Evolutionary conservation across 768 basidiomycete genomes (phyloP), one percentile per base, ranked within the genome.

Genomic region (Dioszegia hungarica): DNA sequence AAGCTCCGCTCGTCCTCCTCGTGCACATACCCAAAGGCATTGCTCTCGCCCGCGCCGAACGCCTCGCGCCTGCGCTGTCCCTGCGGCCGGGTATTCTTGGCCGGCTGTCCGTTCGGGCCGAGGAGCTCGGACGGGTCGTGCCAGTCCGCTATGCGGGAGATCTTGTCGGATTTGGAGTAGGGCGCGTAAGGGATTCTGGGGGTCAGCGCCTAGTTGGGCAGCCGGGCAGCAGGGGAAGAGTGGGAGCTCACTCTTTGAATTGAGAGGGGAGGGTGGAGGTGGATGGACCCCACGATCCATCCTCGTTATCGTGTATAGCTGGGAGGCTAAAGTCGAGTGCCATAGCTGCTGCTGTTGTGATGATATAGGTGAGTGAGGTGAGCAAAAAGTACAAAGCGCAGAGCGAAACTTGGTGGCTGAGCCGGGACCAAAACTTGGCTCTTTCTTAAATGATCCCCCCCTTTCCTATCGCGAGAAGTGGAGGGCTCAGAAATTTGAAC

Each of bases 121-220:
- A 90, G 88, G 48, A 87, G 81, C 27, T 60, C 60, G 17, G 60
- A 57, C 22, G 64, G 62, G 29, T 72, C 70, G 40, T 73, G 71
- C 93, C 94, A 99, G 80, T 99, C 94, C 45, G 94, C 94, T 72
- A 99, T 89, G 51, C 94, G 86, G 51, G 90, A 91, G 54, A 99
- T 86, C 77, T 97, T 97, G 81, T 99, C 95, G 34, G 90, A 86
- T 84, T 99, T 99, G 78, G 91, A 91, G 82, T 90, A 98, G 4
- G 93, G 93, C 0, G 94, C 93, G 73, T 98, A 99, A 43, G 95
- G 95, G 59, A 98, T 95, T 68, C 79, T 79, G 47, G 17, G 28
- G 14, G 22, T 11, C 9, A 12, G 25, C 6, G 19, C 14, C 17
- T 5, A 6, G 19, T 29, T 56, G 1, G 50, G 53, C 29, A 27